Evolutionary conservation across 1,284 basidiomycete genomes (phyloP).

Genomic region (Ustilago trichophora): DNA sequence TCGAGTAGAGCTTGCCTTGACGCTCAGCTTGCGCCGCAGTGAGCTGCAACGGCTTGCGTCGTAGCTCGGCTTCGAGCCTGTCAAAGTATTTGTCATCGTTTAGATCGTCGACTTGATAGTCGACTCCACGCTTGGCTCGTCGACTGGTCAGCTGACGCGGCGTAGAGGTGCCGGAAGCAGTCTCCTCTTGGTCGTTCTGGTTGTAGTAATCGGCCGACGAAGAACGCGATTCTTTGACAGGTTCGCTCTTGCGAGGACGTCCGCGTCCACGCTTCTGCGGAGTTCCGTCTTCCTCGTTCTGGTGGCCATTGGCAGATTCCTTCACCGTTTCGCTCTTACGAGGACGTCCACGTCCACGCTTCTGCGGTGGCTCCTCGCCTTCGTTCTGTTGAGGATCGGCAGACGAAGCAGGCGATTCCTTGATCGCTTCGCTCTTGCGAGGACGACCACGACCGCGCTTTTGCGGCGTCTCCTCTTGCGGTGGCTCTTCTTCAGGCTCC

Average conservation of each 20-base stretch:
- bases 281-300: neutral
- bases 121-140: constrained; percentile 33
- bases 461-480: neutral
- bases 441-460: constrained; percentile 3
- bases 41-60: constrained; percentile 22
- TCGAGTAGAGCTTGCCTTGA: constrained; percentile 50
- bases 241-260: constrained; percentile 12
- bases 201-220: constrained; percentile 19
- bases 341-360: no score
- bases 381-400: no score
- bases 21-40: constrained; percentile 41
- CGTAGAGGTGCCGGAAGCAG: constrained; percentile 31
- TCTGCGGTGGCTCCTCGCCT: no score
- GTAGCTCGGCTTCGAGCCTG: constrained; percentile 37
- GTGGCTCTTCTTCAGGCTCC: neutral
- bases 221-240: constrained; percentile 10
- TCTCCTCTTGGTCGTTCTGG: constrained; percentile 12
- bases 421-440: no score
- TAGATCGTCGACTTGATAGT: constrained; percentile 45
- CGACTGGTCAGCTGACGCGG: constrained; percentile 21
- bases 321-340: no score
- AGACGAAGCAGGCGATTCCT: no score
- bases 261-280: constrained; percentile 6
- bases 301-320: neutral
- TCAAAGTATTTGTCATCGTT: constrained; percentile 45